Evolutionary conservation across 805 yeast species (phyloP).

Genomic region (Brettanomyces anomalus): DNA sequence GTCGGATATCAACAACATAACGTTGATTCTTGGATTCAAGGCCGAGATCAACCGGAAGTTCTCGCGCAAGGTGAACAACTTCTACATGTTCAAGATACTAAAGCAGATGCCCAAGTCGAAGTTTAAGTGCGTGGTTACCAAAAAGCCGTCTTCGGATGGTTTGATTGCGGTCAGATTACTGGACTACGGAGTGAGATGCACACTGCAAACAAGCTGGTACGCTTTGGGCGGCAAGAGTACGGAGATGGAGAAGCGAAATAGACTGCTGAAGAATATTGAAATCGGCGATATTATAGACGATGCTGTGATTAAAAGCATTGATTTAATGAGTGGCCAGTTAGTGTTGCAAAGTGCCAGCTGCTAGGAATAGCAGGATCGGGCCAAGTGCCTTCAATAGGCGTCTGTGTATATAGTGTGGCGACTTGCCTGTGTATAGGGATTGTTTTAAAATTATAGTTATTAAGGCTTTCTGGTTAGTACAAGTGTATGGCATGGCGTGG

Average conservation of each 20-base stretch:
- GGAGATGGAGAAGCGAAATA: conserved; percentile 11
- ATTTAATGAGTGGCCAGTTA: conserved; percentile 34
- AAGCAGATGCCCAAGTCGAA: conserved; percentile 19
- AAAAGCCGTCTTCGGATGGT: conserved; percentile 33
- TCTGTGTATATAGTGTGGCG: neutral
- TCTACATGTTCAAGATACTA: conserved; percentile 24
- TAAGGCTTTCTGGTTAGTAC: too few species aligned
- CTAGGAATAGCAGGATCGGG: conserved; percentile 1
- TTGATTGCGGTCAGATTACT: conserved; percentile 19
- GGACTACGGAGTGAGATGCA: conserved; percentile 24
- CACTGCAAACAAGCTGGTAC: conserved; percentile 22
- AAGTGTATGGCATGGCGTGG: too few species aligned
- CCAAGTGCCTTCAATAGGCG: neutral
- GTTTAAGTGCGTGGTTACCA: conserved; percentile 35
- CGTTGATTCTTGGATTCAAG: conserved; percentile 36
- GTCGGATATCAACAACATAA: conserved; percentile 27
- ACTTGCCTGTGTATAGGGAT: neutral
- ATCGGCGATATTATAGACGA: conserved; percentile 36
- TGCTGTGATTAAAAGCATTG: conserved; percentile 32
- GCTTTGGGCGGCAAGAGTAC: conserved; percentile 13
- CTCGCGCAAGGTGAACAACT: conserved; percentile 16
- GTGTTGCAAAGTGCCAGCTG: conserved; percentile 21
- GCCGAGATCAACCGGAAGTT: conserved; percentile 29
- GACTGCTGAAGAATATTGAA: conserved; percentile 21
- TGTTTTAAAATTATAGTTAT: too few species aligned